Base-by-base conservation (phyloP, 2,329 filamentous ascomycete species). In the Ramularia collo-cygni region DNA sequence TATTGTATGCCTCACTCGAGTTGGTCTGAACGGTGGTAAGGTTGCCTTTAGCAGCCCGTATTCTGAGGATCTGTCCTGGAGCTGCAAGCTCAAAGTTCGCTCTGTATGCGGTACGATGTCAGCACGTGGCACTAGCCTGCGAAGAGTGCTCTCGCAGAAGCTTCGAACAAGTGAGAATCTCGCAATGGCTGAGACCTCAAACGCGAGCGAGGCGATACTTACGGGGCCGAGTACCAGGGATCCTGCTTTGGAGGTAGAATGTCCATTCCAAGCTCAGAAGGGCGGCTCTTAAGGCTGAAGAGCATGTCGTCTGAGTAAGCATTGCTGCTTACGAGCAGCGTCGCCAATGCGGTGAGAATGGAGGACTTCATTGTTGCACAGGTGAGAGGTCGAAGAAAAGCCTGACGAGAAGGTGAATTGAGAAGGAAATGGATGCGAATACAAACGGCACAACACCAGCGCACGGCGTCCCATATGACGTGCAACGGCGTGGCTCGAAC, bases 171-270 rank as follows among this genome's bases (percentile, higher is more conserved):
- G n/a, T n/a, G n/a, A n/a, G n/a, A n/a, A n/a, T n/a, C n/a, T n/a
- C n/a, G n/a, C n/a, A n/a, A n/a, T n/a, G n/a, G n/a, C n/a, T n/a
- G n/a, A n/a, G n/a, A n/a, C n/a, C n/a, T n/a, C n/a, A n/a, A n/a
- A n/a, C n/a, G n/a, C n/a, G n/a, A n/a, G n/a, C n/a, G n/a, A n/a
- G n/a, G n/a, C n/a, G n/a, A n/a, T n/a, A n/a, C 51, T 1, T 18
- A 12, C 8, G 62, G 59, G 4, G 61, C 48, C 7, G 49, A 52
- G 38, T 65, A 65, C 51, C 57, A 66, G 4, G 62, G 60, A 38
- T 65, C 63, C 35, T 58, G 35, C 16, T 51, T 58, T n/a, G 63
- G 63, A 9, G 57, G 57, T 1, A 62, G 29, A 7, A 43, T 42
- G 9, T 42, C 47, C 21, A 42, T 38, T 17, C 43, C 32, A 8